Conservation (phyloP, 1,284 basidiomycete genomes). For the Ceratobasidium sp. region DNA sequence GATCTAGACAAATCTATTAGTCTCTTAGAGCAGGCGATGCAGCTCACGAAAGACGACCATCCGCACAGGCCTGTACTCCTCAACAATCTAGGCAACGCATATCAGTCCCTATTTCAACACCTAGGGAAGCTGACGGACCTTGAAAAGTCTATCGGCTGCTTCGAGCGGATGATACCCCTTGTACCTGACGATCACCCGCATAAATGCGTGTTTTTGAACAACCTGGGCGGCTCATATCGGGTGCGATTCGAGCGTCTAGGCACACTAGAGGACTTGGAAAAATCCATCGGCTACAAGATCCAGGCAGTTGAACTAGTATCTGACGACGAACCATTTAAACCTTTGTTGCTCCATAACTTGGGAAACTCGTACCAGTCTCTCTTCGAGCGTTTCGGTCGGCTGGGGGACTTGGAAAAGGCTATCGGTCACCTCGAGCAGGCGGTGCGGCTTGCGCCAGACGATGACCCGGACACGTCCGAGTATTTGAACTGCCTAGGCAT, state of each 20-base stretch:
- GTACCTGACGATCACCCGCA: neutral
- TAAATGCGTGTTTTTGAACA: neutral
- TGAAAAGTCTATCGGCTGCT: neutral
- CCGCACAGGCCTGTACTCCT: neutral
- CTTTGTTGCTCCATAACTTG: neutral
- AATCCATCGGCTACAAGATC: neutral
- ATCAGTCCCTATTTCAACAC: neutral
- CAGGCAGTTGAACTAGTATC: neutral
- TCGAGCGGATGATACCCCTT: neutral
- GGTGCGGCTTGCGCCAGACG: neutral
- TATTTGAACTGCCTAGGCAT: conserved; percentile 6
- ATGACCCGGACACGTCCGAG: neutral
- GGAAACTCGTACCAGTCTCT: neutral
- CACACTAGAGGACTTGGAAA: neutral
- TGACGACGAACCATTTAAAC: neutral
- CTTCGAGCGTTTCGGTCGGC: neutral
- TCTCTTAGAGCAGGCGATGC: too few species aligned
- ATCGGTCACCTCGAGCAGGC: neutral
- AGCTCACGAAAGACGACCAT: too few species aligned
- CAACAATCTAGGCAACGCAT: neutral
- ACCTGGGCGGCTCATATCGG: neutral
- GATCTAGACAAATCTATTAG: too few species aligned
- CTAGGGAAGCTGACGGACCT: neutral
- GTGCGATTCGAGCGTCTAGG: neutral
- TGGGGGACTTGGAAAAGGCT: neutral